Conservation (phyloP, 192 early-diverging fungal genomes). For the Endogone sp. region DNA sequence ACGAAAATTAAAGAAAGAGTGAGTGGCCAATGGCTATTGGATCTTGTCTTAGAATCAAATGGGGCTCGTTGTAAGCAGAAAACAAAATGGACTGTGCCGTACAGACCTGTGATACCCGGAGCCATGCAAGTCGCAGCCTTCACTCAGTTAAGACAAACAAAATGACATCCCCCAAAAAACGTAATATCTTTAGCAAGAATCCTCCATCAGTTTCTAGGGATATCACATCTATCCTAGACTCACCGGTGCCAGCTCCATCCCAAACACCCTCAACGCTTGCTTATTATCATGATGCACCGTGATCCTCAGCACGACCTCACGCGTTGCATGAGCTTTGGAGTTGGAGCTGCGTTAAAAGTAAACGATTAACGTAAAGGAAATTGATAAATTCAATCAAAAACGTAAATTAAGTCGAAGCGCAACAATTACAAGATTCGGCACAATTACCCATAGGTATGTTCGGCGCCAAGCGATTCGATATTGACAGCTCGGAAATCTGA, state of each 20-base stretch:
- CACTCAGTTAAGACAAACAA: neutral
- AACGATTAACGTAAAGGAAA: neutral
- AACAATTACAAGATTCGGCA: too few relatives aligned
- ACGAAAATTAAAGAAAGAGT: too few relatives aligned
- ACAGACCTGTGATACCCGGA: conserved; percentile 45
- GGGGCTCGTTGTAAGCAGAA: neutral
- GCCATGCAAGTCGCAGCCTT: conserved; percentile 54
- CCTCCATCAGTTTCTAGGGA: conserved; percentile 1
- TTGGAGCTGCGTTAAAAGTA: conserved; percentile 2
- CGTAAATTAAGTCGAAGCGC: neutral
- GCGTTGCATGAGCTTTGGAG: conserved; percentile 8
- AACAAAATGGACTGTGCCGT: neutral
- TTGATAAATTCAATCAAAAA: neutral
- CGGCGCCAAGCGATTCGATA: conserved; percentile 55
- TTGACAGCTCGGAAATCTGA: conserved; percentile 48
- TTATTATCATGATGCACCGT: conserved; percentile 38
- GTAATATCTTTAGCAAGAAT: conserved; percentile 14
- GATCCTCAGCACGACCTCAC: conserved; percentile 46
- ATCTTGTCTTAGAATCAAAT: too few relatives aligned
- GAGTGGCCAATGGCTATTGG: too few relatives aligned
- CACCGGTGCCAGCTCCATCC: conserved; percentile 47
- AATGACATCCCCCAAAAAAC: conserved; percentile 33
- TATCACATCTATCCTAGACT: neutral
- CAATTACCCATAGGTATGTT: conserved; percentile 61
- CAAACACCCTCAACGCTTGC: conserved; percentile 38